Evolutionary conservation across 192 early-diverging fungal species (phyloP), one percentile per base, ranked within the genome.

Genomic region (Spinellus fusiger): DNA sequence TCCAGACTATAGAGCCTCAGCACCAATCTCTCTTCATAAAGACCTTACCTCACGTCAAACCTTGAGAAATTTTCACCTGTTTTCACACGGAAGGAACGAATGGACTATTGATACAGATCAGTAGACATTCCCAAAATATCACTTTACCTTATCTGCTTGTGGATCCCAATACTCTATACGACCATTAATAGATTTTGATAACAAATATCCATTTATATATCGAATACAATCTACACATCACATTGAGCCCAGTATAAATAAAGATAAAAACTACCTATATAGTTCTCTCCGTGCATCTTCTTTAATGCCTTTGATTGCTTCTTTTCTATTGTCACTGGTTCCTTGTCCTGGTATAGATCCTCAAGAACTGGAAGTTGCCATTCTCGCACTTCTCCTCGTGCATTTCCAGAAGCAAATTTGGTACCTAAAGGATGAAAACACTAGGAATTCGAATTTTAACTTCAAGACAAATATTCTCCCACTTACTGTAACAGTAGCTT

Each of bases 121-220:
- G 32, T 18, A 22, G 10, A 16, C 27, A 1, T 6, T 54, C 62
- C n/a, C 16, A 1, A 15, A 37, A n/a, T 22, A 12, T 29, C n/a
- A 8, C 23, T 26, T 63, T 33, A 76, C 66, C 56, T 70, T 56
- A 40, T 72, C 52, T 12, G 80, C 65, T 6, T 75, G 67, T 26
- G 84, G 61, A 65, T 92, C 79, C 87, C 89, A 89, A 61, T 88
- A 81, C 53, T 89, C 89, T 26, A 93, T 80, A 27, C 84, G 79
- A 15, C 90, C 90, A 65, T 89, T 80, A 26, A 79, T 76, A 47
- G 84, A 88, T 59, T 92, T 92, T 37, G 82, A 80, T 1, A 93
- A 52, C 3, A 90, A 69, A 59, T 79, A 79, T 7, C 73, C 74
- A 27, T 88, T 83, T 10, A 81, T 84, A 76, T 82, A 89, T 29